Evolutionary conservation across 1,139 yeast species (phyloP), one percentile per base, ranked within the genome.

Genomic region (Pichiaceae sp.): DNA sequence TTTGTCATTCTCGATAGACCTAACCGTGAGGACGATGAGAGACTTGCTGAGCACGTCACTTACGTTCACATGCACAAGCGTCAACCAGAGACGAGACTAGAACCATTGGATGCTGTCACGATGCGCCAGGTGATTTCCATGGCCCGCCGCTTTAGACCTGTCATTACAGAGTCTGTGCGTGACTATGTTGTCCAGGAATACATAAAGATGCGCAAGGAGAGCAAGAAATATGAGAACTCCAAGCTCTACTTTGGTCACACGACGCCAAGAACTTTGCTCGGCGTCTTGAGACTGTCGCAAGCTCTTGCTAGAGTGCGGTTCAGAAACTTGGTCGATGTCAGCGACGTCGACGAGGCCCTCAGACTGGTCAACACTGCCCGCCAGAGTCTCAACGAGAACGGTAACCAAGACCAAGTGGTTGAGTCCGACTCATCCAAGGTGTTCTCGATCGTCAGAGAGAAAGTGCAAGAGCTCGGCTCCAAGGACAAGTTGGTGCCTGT

Each of bases 321-420:
- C 57, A 78, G 80, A 41, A 70, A 80, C 44, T 63, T 57, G 14
- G 98, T 93, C 7, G 70, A 69, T 20, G 63, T 69, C 36, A 84
- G 74, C 42, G 98, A 93, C 60, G 96, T 93, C 28, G 97, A 93
- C 54, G 99, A 93, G 63, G 96, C 98, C 0, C 67, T 93, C 51
- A 73, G 98, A 52, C 70, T 93, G 48, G 68, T 82, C 42, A 81
- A 81, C 49, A 95, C 85, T 16, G 86, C 96, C 19, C 85, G 89
- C 59, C 78, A 85, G 38, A 82, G 95, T 14, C 70, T 91, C 50
- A 71, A 72, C 47, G 66, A 70, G 29, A 78, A 76, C 31, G 70
- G 67, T 29, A 49, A 64, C 32, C 12, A 16, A 6, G 31, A 33
- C 4, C 73, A 66, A 34, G 55, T 61, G 32, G 66, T 68, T 35